Percentiles rank a stretch among this genome's conserved stretches.
Evolutionary conservation across 1,284 basidiomycete genomes (phyloP).

Genomic region (Leccinum variabile): DNA sequence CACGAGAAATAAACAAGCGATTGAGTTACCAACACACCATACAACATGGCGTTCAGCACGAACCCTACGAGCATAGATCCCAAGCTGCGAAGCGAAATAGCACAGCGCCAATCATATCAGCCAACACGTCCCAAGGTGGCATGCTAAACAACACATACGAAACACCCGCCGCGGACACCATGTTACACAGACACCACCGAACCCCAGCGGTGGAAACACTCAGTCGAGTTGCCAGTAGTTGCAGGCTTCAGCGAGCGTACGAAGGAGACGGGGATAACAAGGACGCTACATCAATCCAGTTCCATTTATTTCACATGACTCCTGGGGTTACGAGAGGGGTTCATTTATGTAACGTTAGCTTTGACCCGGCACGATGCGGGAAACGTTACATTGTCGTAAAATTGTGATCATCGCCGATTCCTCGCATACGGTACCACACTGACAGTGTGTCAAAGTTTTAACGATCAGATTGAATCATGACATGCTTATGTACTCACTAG

Average conservation of each 20-base stretch:
- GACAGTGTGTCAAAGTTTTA: neutral
- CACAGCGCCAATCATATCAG: slow-evolving; percentile 2
- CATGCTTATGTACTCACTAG: neutral
- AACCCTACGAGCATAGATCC: slow-evolving; percentile 44
- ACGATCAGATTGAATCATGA: neutral
- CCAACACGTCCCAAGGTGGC: neutral
- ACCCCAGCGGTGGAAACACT: slow-evolving; percentile 6
- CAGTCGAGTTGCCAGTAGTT: slow-evolving; percentile 5
- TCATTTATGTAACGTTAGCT: slow-evolving; percentile 4
- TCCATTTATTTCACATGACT: slow-evolving; percentile 17
- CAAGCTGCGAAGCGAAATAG: slow-evolving; percentile 28
- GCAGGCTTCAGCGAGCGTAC: neutral
- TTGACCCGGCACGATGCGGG: slow-evolving; percentile 3
- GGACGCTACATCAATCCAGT: slow-evolving; percentile 5
- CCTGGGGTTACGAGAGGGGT: slow-evolving; percentile 20
- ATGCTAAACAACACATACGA: slow-evolving; percentile 19
- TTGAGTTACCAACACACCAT: slow-evolving; percentile 44
- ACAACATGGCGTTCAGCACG: slow-evolving; percentile 41
- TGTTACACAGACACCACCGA: slow-evolving; percentile 15
- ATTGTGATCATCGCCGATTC: neutral
- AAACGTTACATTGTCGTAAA: neutral
- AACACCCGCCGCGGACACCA: slow-evolving; percentile 23
- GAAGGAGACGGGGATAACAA: slow-evolving; percentile 8
- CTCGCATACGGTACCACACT: neutral
- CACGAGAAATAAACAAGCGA: slow-evolving; percentile 43